These are phyloP conservation scores for Pyrus bretschneideri DNA, from an alignment of 306 rosid species.

Conservation along the genomic window DNA sequence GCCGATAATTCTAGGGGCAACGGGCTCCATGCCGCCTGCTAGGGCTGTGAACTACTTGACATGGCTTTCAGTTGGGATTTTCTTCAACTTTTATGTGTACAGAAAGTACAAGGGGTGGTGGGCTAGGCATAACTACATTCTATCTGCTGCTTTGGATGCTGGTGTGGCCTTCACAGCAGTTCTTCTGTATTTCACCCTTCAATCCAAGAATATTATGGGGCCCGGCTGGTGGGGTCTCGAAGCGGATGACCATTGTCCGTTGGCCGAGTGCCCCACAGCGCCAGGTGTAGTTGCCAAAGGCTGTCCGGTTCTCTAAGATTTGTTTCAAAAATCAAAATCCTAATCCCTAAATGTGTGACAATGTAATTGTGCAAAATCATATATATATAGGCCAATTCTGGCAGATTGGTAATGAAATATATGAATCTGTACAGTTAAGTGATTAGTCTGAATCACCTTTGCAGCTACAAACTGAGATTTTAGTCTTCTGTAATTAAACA, in stretches of 20 bases:
- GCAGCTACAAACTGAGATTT: too few species aligned
- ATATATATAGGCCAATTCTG: background rate
- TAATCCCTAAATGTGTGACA: background rate
- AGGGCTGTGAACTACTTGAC: conserved; percentile 38
- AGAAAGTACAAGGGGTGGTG: conserved; percentile 46
- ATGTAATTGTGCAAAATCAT: background rate
- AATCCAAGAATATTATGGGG: conserved; percentile 26
- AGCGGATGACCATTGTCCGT: conserved; percentile 36
- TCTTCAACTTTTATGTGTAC: conserved; percentile 54
- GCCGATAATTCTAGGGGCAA: conserved; percentile 41
- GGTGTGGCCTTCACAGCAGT: conserved; percentile 57
- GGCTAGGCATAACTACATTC: conserved; percentile 64
- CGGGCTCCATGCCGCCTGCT: conserved; percentile 29
- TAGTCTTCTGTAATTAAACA: background rate
- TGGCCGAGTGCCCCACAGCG: conserved; percentile 68
- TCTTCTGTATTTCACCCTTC: conserved; percentile 47
- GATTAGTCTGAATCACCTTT: background rate
- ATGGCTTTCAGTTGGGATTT: conserved; percentile 55
- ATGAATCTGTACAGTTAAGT: background rate
- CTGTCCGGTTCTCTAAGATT: conserved; percentile 37
- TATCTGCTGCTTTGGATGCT: conserved; percentile 69
- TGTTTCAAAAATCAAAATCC: background rate
- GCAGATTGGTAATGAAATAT: background rate
- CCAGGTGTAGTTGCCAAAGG: conserved; percentile 43
- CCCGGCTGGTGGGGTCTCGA: conserved; percentile 68